phyloP scores from a whole-genome alignment of 345 rosid genomes.

The Chamaenerion angustifolium region DNA sequence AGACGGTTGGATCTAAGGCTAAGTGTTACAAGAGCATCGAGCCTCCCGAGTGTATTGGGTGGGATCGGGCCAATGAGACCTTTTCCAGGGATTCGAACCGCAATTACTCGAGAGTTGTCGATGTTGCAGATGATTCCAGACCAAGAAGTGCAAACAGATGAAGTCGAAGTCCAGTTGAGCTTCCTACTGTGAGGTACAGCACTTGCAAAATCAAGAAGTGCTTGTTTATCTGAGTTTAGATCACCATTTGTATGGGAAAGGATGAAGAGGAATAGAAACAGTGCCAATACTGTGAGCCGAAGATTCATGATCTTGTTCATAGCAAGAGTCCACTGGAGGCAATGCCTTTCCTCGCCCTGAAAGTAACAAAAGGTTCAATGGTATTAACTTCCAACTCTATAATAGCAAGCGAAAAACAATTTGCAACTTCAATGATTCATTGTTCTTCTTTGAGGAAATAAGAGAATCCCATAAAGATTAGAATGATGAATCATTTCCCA shows the following conservation, averaged over 20 bases:
- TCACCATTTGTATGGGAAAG: constrained; percentile 27
- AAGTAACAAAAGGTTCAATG: no score
- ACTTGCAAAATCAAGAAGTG: constrained; percentile 62
- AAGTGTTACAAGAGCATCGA: constrained; percentile 56
- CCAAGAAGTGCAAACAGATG: constrained; percentile 53
- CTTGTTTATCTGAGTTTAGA: constrained; percentile 46
- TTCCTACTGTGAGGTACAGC: constrained; percentile 55
- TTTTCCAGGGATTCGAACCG: constrained; percentile 67
- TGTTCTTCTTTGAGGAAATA: no score
- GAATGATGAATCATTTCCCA: no score
- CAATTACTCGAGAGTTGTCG: constrained; percentile 40
- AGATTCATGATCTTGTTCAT: no score
- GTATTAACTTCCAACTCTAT: no score
- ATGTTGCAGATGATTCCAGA: constrained; percentile 55
- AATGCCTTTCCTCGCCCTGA: no score
- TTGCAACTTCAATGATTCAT: no score
- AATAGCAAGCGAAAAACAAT: no score
- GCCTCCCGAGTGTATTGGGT: constrained; percentile 52
- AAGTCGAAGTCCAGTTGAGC: constrained; percentile 61
- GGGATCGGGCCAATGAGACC: constrained; percentile 79
- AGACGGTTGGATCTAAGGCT: constrained; percentile 69
- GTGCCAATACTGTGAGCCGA: no score
- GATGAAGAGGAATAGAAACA: constrained; percentile 19
- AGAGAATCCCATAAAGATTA: no score
- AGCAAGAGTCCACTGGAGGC: no score